Conservation (phyloP, 225 moss, liverwort and hornwort genomes). For the Takakia lepidozioides region DNA sequence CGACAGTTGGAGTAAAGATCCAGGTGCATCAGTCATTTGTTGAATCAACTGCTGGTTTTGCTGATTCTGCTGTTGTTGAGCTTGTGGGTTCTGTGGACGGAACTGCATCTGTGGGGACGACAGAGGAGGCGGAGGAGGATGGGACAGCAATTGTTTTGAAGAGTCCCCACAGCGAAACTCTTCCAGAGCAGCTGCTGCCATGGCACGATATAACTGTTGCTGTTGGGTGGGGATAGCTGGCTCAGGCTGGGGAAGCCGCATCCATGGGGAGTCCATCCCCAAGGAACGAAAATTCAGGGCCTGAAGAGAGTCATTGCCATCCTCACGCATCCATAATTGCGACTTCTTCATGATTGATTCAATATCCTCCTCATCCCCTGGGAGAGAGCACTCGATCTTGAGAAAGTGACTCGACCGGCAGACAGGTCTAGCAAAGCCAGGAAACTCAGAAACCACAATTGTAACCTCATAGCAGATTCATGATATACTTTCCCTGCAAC, state of each 20-base stretch:
- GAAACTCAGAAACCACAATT: neutral
- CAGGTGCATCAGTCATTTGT: conserved; percentile 63
- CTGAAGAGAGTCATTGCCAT: conserved; percentile 23
- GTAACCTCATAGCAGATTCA: neutral
- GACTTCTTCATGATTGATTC: conserved; percentile 67
- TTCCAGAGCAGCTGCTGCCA: conserved; percentile 93
- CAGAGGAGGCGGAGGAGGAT: conserved; percentile 42
- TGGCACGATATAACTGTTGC: conserved; percentile 58
- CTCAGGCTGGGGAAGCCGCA: conserved; percentile 48
- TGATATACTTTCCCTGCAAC: too few species aligned
- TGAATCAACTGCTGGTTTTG: conserved; percentile 48
- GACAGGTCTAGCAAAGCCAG: neutral
- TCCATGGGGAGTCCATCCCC: conserved; percentile 60
- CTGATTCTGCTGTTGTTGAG: conserved; percentile 34
- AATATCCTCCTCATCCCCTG: conserved; percentile 89
- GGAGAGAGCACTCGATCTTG: too few species aligned
- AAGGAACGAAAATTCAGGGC: conserved; percentile 33
- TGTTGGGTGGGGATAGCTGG: conserved; percentile 40
- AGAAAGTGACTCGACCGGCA: neutral
- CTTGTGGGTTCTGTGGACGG: conserved; percentile 42
- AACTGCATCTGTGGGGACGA: conserved; percentile 51
- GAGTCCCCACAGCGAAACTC: conserved; percentile 65
- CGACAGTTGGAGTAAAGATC: conserved; percentile 70
- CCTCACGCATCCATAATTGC: conserved; percentile 59
- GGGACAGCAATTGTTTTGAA: conserved; percentile 64